These are phyloP conservation scores for Fraxinus anomala DNA, from an alignment of 257 asterid species.

Conservation along the genomic window DNA sequence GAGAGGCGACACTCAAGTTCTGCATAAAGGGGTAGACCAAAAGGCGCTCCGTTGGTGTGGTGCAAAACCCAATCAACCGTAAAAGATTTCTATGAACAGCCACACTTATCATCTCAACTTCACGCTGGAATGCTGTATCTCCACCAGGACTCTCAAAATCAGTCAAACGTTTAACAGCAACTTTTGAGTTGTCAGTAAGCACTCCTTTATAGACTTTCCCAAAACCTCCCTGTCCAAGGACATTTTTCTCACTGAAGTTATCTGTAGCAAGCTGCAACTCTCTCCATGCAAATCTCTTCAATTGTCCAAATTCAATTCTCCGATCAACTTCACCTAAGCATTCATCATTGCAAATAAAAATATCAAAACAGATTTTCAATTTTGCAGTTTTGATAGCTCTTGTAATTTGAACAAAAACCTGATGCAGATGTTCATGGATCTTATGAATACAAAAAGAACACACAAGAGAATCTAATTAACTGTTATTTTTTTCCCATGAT, in stretches of 20 bases:
- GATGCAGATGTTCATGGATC: background rate
- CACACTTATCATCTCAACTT: slow-evolving; percentile 97
- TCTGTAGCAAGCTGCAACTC: slow-evolving; percentile 92
- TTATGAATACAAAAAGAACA: background rate
- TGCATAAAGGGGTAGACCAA: slow-evolving; percentile 93
- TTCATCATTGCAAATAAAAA: background rate
- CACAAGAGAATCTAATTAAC: background rate
- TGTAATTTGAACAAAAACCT: background rate
- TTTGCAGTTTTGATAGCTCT: slow-evolving; percentile 13
- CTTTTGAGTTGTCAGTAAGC: slow-evolving; percentile 72
- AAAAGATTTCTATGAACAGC: slow-evolving; percentile 94
- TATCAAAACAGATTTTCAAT: slow-evolving; percentile 1
- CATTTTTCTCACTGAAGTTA: slow-evolving; percentile 78
- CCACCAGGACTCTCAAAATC: slow-evolving; percentile 96
- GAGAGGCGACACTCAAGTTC: slow-evolving; percentile 90
- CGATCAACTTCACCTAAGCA: slow-evolving; percentile 85
- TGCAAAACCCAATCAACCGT: slow-evolving; percentile 84
- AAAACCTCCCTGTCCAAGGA: slow-evolving; percentile 95
- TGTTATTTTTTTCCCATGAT: background rate
- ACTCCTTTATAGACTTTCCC: slow-evolving; percentile 94
- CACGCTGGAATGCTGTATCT: slow-evolving; percentile 91
- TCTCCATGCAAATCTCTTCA: slow-evolving; percentile 91
- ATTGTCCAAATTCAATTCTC: slow-evolving; percentile 86
- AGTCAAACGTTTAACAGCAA: slow-evolving; percentile 88
- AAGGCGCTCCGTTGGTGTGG: slow-evolving; percentile 91